phyloP scores from a whole-genome alignment of 305 asterid genomes.

The Petunia hybrid region DNA sequence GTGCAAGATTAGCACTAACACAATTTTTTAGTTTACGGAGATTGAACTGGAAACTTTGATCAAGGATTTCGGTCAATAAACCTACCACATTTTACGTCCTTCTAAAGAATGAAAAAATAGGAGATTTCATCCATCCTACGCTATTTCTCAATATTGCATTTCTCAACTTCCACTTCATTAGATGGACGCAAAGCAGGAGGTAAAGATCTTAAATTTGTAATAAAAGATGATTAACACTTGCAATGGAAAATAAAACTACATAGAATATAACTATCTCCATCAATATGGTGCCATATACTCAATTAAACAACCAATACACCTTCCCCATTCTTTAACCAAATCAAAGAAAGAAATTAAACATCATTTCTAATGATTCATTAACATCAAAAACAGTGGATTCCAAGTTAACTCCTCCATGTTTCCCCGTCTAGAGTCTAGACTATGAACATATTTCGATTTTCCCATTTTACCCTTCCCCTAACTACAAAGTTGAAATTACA shows the following conservation, averaged over 20 bases:
- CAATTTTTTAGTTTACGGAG: too few relatives aligned
- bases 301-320: background rate
- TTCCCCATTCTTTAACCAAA: background rate
- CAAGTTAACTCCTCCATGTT: background rate
- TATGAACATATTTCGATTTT: slow-evolving; percentile 33
- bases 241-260: too few relatives aligned
- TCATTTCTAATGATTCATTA: slow-evolving; percentile 4
- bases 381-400: background rate
- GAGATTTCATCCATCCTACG: too few relatives aligned
- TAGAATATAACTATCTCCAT: too few relatives aligned
- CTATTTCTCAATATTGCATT: too few relatives aligned
- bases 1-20: too few relatives aligned
- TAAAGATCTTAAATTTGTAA: too few relatives aligned
- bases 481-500: slow-evolving; percentile 17
- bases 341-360: background rate
- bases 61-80: background rate
- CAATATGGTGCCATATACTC: too few relatives aligned
- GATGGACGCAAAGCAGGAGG: too few relatives aligned
- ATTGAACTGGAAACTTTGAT: background rate
- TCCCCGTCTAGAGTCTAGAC: background rate
- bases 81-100: background rate
- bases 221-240: too few relatives aligned
- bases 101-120: too few relatives aligned
- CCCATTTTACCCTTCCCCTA: slow-evolving; percentile 56
- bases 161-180: too few relatives aligned